Conservation (phyloP, 768 basidiomycete species). For the Leccinum aurantiacum region DNA sequence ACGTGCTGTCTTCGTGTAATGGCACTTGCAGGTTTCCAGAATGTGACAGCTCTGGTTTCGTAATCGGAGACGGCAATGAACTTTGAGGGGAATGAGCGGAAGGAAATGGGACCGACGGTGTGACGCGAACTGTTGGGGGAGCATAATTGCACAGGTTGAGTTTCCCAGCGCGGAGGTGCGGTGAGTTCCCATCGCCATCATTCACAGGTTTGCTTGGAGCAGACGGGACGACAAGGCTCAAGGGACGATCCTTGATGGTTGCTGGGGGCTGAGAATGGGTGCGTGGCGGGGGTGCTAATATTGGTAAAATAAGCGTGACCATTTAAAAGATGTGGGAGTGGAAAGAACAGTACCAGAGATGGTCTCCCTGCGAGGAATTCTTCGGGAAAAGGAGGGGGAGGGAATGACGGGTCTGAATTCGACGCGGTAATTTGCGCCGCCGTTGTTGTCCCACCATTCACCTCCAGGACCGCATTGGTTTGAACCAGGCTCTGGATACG, state of each 20-base stretch:
- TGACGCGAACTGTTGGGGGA: conserved; percentile 22
- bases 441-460: conserved; percentile 97
- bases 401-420: conserved; percentile 46
- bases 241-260: conserved; percentile 15
- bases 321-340: not conserved
- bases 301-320: conserved; percentile 3
- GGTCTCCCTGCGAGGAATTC: conserved; percentile 23
- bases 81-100: not conserved
- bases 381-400: not conserved
- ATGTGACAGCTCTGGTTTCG: not conserved
- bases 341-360: conserved; percentile 17
- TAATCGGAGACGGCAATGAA: not conserved
- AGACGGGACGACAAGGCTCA: conserved; percentile 7
- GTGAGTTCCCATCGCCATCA: not conserved
- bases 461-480: conserved; percentile 43
- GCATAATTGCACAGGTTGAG: conserved; percentile 35
- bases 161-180: conserved; percentile 17
- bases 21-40: not conserved
- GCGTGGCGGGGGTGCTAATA: conserved; percentile 9
- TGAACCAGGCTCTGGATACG: conserved; percentile 18
- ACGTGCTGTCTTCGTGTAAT: conserved; percentile 19
- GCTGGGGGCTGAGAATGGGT: not conserved
- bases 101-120: conserved; percentile 5
- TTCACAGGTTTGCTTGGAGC: not conserved
- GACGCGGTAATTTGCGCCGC: conserved; percentile 72